Base-by-base conservation (phyloP, 331 rosid species). In the Malus hybrid region DNA sequence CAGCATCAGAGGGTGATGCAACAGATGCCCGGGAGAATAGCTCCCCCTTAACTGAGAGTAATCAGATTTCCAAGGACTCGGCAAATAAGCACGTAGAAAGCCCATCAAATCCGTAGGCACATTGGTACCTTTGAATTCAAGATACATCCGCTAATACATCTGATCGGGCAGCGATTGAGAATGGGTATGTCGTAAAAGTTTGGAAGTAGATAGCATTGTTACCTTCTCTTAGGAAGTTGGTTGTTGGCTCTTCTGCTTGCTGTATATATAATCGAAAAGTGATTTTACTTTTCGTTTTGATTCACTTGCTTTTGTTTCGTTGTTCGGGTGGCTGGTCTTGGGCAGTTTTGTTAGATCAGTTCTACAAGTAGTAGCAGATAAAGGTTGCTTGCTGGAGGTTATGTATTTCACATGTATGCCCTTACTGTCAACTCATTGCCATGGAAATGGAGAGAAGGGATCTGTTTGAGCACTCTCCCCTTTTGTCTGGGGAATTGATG, bases 41-140 rank as follows among this genome's bases (percentile, higher is more conserved):
- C 75, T 67, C 83, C 61, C 72, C 83, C 50, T 63, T 79, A 7
- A 79, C 78, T 58, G 86, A 72, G 73, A 86, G 71, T 79, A 77
- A 81, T 78, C 82, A 39, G 75, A 76, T 65, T 75, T 77, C 76
- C 8, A 91, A 93, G 81, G 89, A 81, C 75, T 82, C 73, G 18
- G 85, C 73, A 78, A 87, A 85, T 84, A 90, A 90, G 81, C 90
- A 78, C 62, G 87, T 87, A 71, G 98, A 89, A 77, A 93, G 97
- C 74, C 97, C 96, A 44, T 93, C 98, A 75, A 89, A 85, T 77
- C 89, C 82, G 32, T 80, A 78, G 79, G 50, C 71, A 36, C 69
- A 78, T 64, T 50, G 77, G 72, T 80, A 70, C 76, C 72, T 66
- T 52, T 72, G 76, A 66, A 68, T 42, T 22, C 16, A 77, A 19